Conservation (phyloP, 441 rosid species). For the Gossypium davidsonii region DNA sequence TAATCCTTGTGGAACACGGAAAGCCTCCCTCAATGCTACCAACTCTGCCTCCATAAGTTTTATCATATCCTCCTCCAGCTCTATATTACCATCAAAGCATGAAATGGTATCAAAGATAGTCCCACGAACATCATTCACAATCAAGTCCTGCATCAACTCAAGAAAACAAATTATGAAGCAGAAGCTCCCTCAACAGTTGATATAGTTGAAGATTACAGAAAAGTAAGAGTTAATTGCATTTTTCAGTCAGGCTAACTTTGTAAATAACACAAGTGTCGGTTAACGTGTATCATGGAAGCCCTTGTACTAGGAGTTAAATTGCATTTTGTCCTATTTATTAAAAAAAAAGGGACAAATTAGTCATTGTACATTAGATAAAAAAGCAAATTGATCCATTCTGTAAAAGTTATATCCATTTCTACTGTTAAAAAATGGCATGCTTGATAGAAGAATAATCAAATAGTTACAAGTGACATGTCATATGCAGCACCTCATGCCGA, state of each 20-base stretch:
- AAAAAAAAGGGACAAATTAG: too few species aligned
- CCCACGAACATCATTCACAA: constrained; percentile 50
- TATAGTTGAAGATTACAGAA: background rate
- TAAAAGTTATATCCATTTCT: too few species aligned
- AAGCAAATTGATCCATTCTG: too few species aligned
- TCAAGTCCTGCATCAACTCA: constrained; percentile 35
- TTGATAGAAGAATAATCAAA: too few species aligned
- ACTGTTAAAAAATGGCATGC: too few species aligned
- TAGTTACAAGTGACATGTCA: too few species aligned
- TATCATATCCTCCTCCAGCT: constrained; percentile 27
- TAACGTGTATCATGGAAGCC: too few species aligned
- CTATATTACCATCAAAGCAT: constrained; percentile 25
- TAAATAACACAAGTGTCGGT: background rate
- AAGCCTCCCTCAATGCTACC: constrained; percentile 30
- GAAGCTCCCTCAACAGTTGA: background rate
- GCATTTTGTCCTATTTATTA: too few species aligned
- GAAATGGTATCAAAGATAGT: constrained; percentile 41
- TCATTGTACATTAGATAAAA: too few species aligned
- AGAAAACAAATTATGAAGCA: background rate
- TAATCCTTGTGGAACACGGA: constrained; percentile 30
- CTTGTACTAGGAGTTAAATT: too few species aligned
- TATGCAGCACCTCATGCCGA: too few species aligned
- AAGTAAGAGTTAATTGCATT: background rate
- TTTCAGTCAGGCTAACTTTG: background rate
- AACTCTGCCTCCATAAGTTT: constrained; percentile 43